Evolutionary conservation across 257 asterid genomes (phyloP).

Genomic region (Primulina huaijiensis): DNA sequence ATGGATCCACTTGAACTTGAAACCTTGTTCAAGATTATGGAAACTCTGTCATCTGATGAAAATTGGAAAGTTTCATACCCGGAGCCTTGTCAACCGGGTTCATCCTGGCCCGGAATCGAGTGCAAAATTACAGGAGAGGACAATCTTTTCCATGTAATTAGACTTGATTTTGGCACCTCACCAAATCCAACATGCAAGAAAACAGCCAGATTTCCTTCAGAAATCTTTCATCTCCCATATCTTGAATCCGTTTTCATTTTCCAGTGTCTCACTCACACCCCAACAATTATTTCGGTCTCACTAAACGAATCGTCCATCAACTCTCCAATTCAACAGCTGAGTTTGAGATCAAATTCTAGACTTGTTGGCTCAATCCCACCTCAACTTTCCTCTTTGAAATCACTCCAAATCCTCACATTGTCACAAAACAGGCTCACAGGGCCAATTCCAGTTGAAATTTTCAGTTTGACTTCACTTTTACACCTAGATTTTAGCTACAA

Average conservation of each 20-base stretch:
- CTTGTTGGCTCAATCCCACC: constrained; percentile 70
- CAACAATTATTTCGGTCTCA: constrained; percentile 39
- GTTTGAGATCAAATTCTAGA: constrained; percentile 61
- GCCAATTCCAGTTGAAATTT: constrained; percentile 43
- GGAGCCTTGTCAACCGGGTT: constrained; percentile 63
- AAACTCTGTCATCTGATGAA: constrained; percentile 52
- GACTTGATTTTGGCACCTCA: constrained; percentile 71
- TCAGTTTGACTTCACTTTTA: constrained; percentile 43
- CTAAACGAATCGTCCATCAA: constrained; percentile 14
- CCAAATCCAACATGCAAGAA: constrained; percentile 78
- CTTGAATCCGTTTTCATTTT: constrained; percentile 71
- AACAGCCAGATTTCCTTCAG: constrained; percentile 64
- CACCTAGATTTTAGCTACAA: constrained; percentile 86
- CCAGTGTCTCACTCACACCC: constrained; percentile 52
- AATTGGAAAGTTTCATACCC: constrained; percentile 66
- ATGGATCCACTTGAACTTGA: constrained; percentile 62
- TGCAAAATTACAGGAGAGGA: constrained; percentile 42
- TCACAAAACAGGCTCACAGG: constrained; percentile 70
- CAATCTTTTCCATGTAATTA: constrained; percentile 45
- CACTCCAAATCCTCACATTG: constrained; percentile 76
- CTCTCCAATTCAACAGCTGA: constrained; percentile 60
- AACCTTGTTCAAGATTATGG: constrained; percentile 69
- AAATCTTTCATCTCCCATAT: constrained; percentile 58
- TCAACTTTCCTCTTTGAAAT: constrained; percentile 49
- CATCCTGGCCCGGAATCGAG: constrained; percentile 71